A percentile compares a stretch with the other conserved stretches of the same genome.
phyloP scores from a whole-genome alignment of 257 asterid species.

The Solanum etuberosum region DNA sequence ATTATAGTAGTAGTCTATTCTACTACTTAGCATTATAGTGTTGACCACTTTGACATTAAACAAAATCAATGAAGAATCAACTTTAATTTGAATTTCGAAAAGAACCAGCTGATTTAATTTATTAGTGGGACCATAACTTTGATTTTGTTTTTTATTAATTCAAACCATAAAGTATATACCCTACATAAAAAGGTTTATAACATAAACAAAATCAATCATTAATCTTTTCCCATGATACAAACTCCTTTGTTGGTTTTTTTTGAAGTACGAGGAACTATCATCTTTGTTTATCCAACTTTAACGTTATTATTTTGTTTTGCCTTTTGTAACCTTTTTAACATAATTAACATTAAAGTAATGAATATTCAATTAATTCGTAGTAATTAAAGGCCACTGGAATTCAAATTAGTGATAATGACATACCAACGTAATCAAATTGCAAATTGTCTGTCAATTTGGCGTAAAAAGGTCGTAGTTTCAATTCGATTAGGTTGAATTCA shows the following conservation, averaged over 20 bases:
- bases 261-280: background rate
- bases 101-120: background rate
- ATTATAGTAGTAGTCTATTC: background rate
- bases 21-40: background rate
- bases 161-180: background rate
- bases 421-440: background rate
- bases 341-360: background rate
- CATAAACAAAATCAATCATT: background rate
- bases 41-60: background rate
- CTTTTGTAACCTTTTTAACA: background rate
- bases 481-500: background rate
- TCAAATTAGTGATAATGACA: background rate
- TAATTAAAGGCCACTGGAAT: background rate
- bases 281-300: background rate
- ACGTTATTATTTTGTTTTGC: background rate
- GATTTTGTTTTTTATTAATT: background rate
- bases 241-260: background rate
- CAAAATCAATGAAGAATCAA: background rate
- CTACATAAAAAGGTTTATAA: background rate
- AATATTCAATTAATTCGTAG: background rate
- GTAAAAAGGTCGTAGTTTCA: background rate
- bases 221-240: background rate
- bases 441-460: background rate
- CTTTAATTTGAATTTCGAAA: background rate
- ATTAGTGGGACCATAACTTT: background rate